Evolutionary conservation across 805 yeast genomes (phyloP).

Genomic region (Lipomyces anomalus): DNA sequence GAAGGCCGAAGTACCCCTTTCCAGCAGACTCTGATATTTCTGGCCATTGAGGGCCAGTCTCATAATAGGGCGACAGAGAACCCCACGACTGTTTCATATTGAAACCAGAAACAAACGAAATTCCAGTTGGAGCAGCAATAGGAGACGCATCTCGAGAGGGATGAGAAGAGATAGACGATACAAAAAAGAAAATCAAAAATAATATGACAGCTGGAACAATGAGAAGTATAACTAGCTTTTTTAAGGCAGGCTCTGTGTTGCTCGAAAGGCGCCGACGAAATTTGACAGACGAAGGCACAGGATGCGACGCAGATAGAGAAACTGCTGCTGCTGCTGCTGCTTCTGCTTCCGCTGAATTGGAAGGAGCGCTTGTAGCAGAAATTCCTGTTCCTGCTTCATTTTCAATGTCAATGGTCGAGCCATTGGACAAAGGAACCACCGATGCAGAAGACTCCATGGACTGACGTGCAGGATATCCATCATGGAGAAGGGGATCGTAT

Average conservation of each 20-base stretch:
- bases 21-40: constrained; percentile 30
- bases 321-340: constrained; percentile 22
- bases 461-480: constrained; percentile 19
- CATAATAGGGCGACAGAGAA: constrained; percentile 37
- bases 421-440: too few relatives aligned
- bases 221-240: constrained; percentile 20
- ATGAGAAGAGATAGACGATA: constrained; percentile 15
- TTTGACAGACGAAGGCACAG: constrained; percentile 12
- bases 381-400: too few relatives aligned
- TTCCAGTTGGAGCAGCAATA: constrained; percentile 37
- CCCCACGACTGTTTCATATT: constrained; percentile 40
- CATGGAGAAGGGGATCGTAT: constrained; percentile 22
- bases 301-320: constrained; percentile 14
- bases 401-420: too few relatives aligned
- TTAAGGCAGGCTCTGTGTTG: constrained; percentile 24
- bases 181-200: constrained; percentile 23
- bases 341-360: too few relatives aligned
- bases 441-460: too few relatives aligned
- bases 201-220: constrained; percentile 26
- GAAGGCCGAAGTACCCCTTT: constrained; percentile 29
- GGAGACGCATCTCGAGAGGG: constrained; percentile 28
- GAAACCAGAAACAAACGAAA: constrained; percentile 32
- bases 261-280: constrained; percentile 13
- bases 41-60: constrained; percentile 32
- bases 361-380: too few relatives aligned